Base-by-base conservation (phyloP, 164 flowering plant species). In the Echeveria elegans region DNA sequence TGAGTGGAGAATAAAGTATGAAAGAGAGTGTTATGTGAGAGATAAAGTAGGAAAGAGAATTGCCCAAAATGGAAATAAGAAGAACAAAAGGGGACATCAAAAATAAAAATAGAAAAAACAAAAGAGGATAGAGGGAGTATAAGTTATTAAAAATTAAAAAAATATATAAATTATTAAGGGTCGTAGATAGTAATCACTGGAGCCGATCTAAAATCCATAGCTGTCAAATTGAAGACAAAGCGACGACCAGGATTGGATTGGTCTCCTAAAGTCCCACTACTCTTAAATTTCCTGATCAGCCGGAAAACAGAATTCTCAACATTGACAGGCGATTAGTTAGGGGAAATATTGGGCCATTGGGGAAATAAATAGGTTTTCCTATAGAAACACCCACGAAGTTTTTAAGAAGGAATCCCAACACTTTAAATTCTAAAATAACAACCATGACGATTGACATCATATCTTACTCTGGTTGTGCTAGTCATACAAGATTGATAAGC, bases 301-400 rank as follows among this genome's bases (percentile, higher is more conserved):
- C 26, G 8, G 28, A 28, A 23, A 21, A 52, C 58, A 1, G 1
- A 52, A 1, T 52, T 52, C 28, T 23, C 10, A 52, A 23, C 14
- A 0, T 23, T 21, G 29, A 48, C 56, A 5, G 47, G 16, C 15
- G 47, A 10, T 41, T 15, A 34, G n/a, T n/a, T n/a, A n/a, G n/a
- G n/a, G n/a, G n/a, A n/a, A n/a, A n/a, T n/a, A n/a, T n/a, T n/a
- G n/a, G n/a, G n/a, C n/a, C n/a, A n/a, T n/a, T n/a, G n/a, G n/a
- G n/a, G n/a, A n/a, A n/a, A n/a, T n/a, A n/a, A n/a, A n/a, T 36
- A 36, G 52, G 77, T 71, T 72, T 78, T 52, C 58, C 58, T 52
- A 28, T n/a, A n/a, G 23, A 21, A 52, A 21, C 14, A 52, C 58
- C 21, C 58, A 48, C 24, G 29, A 23, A 52, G 7, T 23, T 4